These are phyloP conservation scores for Bothriochloa decipiens DNA, from an alignment of 176 grass and related monocot species.

Conservation along the genomic window DNA sequence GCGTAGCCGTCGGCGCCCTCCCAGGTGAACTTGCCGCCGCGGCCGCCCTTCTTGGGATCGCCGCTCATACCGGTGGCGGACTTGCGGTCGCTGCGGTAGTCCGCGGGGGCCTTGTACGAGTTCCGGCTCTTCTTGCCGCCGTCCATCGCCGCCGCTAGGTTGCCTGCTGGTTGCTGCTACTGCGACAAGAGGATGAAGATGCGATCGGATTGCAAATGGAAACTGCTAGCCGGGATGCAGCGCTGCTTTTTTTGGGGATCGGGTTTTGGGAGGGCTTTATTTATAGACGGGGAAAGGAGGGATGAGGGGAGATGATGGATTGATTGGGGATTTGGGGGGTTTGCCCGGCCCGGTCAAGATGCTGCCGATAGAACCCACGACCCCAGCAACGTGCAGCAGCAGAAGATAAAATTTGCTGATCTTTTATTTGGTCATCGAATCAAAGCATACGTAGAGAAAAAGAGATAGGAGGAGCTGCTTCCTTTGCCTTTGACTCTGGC, in stretches of 20 bases:
- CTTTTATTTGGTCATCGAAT: neutral
- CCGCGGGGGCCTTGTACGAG: constrained; percentile 21
- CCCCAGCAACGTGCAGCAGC: neutral
- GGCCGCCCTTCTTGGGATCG: constrained; percentile 86
- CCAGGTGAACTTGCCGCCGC: constrained; percentile 98
- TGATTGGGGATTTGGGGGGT: neutral
- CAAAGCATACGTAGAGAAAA: neutral
- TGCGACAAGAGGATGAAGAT: neutral
- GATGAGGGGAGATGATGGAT: neutral
- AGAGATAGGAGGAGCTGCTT: neutral
- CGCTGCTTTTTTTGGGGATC: constrained; percentile 19
- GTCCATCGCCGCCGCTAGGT: constrained; percentile 50
- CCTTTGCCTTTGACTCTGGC: too few species aligned
- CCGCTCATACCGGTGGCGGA: constrained; percentile 80
- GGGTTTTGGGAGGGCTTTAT: neutral
- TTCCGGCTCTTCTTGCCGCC: constrained; percentile 60
- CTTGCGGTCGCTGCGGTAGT: constrained; percentile 72
- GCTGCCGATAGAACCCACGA: neutral
- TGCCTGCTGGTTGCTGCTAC: neutral
- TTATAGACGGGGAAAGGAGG: neutral
- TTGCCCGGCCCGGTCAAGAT: constrained; percentile 9
- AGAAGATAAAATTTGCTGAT: neutral
- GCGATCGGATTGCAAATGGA: neutral
- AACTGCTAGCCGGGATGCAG: neutral
- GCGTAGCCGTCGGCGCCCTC: constrained; percentile 58